phyloP scores from a whole-genome alignment of 306 rosid species.

The Prunus mume region DNA sequence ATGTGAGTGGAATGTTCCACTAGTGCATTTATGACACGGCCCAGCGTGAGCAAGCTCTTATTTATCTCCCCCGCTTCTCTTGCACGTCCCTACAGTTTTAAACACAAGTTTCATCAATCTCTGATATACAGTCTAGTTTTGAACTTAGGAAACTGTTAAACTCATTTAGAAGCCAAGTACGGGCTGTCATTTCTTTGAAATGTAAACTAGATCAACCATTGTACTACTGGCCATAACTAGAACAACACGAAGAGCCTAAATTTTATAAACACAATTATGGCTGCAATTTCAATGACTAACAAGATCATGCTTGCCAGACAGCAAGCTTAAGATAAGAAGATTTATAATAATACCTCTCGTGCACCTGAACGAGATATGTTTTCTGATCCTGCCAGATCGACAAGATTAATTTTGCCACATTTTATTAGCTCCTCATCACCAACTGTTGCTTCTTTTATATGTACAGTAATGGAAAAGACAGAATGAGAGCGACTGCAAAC shows the following conservation, averaged over 20 bases:
- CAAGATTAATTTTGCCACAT: slow-evolving; percentile 98
- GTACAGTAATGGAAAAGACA: slow-evolving; percentile 78
- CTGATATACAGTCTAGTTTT: background rate
- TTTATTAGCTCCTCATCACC: slow-evolving; percentile 91
- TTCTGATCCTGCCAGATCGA: slow-evolving; percentile 97
- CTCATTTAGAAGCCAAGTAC: background rate
- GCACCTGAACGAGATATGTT: slow-evolving; percentile 96
- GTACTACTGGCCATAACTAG: background rate
- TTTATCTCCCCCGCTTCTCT: slow-evolving; percentile 99
- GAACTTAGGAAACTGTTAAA: slow-evolving; percentile 10
- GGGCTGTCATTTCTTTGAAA: background rate
- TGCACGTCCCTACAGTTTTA: slow-evolving; percentile 76
- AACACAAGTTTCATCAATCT: slow-evolving; percentile 1
- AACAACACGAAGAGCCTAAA: background rate
- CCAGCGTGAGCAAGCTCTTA: slow-evolving; percentile 95
- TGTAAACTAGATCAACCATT: too few relatives aligned
- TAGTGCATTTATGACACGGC: slow-evolving; percentile 92
- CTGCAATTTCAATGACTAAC: background rate
- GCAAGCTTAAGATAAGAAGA: background rate
- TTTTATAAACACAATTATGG: background rate
- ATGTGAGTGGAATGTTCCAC: slow-evolving; percentile 93
- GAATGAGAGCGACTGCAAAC: slow-evolving; percentile 96
- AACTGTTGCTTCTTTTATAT: slow-evolving; percentile 75
- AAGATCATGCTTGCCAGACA: background rate
- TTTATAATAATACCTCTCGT: slow-evolving; percentile 62